Evolutionary conservation across 345 rosid species (phyloP).

Genomic region (Mangifera indica): DNA sequence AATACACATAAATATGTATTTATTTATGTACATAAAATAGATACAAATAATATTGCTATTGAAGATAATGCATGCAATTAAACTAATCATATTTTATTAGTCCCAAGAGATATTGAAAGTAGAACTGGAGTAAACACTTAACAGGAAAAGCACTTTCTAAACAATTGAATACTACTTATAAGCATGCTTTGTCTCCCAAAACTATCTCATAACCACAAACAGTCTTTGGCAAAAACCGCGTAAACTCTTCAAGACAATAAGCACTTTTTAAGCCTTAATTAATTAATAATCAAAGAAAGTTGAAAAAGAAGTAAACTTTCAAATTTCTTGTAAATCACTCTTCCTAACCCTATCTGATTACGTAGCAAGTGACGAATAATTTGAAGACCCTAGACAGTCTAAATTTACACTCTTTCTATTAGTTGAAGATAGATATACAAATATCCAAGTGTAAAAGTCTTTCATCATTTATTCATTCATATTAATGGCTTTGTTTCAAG

Average conservation of each 20-base stretch:
- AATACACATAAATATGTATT: too few relatives aligned
- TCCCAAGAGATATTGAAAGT: slow-evolving; percentile 4
- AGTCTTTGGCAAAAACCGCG: slow-evolving; percentile 24
- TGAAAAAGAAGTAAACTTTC: slow-evolving; percentile 10
- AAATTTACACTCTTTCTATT: slow-evolving; percentile 10
- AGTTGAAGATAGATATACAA: background rate
- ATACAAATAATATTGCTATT: too few relatives aligned
- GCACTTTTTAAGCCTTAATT: slow-evolving; percentile 13
- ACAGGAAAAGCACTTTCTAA: background rate
- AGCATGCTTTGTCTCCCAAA: slow-evolving; percentile 21
- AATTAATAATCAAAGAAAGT: slow-evolving; percentile 23
- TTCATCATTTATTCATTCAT: background rate
- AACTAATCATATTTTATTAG: background rate
- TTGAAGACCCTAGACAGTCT: slow-evolving; percentile 9
- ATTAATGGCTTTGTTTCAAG: background rate
- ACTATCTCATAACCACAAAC: slow-evolving; percentile 6
- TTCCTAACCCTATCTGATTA: slow-evolving; percentile 18
- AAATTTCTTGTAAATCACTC: slow-evolving; percentile 31
- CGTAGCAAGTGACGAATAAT: slow-evolving; percentile 34
- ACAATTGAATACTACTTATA: background rate
- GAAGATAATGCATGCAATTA: background rate
- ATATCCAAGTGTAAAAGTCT: background rate
- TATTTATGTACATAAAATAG: too few relatives aligned
- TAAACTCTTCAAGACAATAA: background rate
- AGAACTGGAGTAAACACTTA: background rate